Conservation (phyloP, 129 eudicot species). For the Flaveria bidentis region DNA sequence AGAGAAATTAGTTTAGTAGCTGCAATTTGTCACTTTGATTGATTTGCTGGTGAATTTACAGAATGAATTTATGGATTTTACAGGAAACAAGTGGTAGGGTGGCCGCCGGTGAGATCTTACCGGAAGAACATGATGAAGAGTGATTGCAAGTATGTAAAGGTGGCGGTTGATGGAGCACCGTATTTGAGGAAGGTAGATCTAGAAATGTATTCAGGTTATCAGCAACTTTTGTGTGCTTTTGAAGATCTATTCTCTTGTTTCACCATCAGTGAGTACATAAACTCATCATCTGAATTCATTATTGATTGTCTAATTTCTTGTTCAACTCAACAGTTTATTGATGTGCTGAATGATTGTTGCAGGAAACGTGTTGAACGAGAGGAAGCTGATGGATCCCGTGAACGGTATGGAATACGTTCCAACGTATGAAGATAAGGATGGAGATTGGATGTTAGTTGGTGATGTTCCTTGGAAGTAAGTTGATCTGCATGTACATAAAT, state of each 20-base stretch:
- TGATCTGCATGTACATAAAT: not conserved
- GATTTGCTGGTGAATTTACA: not conserved
- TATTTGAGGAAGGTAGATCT: constrained; percentile 78
- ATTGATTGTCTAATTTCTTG: too few species aligned
- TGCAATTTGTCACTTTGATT: not conserved
- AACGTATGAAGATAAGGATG: constrained; percentile 89
- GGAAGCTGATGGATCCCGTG: constrained; percentile 57
- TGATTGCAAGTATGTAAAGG: constrained; percentile 71
- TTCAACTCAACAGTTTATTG: too few species aligned
- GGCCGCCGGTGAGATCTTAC: constrained; percentile 87
- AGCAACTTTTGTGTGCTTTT: constrained; percentile 55
- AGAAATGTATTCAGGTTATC: constrained; percentile 54
- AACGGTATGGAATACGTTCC: constrained; percentile 78
- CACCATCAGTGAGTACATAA: constrained; percentile 43
- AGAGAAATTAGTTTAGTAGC: not conserved
- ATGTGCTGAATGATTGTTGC: not conserved
- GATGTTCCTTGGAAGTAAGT: constrained; percentile 99
- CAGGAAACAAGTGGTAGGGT: constrained; percentile 77
- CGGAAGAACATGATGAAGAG: constrained; percentile 33
- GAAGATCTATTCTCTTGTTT: constrained; percentile 64
- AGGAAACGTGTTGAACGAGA: constrained; percentile 48
- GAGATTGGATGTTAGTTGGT: constrained; percentile 91
- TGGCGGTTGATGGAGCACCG: constrained; percentile 94
- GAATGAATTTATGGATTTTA: not conserved
- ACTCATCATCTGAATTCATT: not conserved